phyloP scores from a whole-genome alignment of 768 basidiomycete species.

The Amanita subjunquillea region DNA sequence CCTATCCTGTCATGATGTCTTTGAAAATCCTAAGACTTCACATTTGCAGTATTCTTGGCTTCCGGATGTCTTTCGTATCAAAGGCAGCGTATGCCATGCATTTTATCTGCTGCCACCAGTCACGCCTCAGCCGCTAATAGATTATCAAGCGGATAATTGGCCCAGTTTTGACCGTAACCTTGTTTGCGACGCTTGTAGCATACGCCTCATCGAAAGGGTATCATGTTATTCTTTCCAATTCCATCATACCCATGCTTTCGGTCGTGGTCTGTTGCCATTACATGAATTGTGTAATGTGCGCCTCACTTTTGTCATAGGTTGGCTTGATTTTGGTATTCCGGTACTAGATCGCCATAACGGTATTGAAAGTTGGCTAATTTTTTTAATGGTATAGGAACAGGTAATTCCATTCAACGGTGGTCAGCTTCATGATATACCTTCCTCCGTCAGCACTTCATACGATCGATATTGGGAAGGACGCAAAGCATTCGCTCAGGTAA shows the following conservation, averaged over 20 bases:
- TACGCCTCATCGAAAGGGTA: slow-evolving; percentile 51
- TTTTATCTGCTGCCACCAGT: background rate
- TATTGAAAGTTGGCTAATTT: background rate
- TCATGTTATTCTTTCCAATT: slow-evolving; percentile 60
- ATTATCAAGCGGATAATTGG: slow-evolving; percentile 66
- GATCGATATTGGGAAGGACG: slow-evolving; percentile 87
- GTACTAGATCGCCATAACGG: slow-evolving; percentile 20
- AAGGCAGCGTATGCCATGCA: slow-evolving; percentile 58
- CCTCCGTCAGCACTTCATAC: slow-evolving; percentile 56
- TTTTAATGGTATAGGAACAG: slow-evolving; percentile 40
- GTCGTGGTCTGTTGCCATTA: slow-evolving; percentile 61
- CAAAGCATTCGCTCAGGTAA: slow-evolving; percentile 68
- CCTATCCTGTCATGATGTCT: background rate
- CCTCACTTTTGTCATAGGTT: slow-evolving; percentile 34
- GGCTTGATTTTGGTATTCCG: slow-evolving; percentile 85
- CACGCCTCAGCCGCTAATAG: slow-evolving; percentile 22
- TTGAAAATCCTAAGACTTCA: background rate
- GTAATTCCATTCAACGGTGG: slow-evolving; percentile 19
- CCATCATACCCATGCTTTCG: slow-evolving; percentile 79
- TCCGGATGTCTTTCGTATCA: slow-evolving; percentile 75
- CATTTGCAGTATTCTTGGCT: slow-evolving; percentile 71
- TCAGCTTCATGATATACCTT: background rate
- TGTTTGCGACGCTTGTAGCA: slow-evolving; percentile 55
- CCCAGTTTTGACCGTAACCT: slow-evolving; percentile 75
- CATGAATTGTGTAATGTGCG: background rate